Conservation (phyloP, 2,329 filamentous ascomycete genomes). For the Cercospora sp. region DNA sequence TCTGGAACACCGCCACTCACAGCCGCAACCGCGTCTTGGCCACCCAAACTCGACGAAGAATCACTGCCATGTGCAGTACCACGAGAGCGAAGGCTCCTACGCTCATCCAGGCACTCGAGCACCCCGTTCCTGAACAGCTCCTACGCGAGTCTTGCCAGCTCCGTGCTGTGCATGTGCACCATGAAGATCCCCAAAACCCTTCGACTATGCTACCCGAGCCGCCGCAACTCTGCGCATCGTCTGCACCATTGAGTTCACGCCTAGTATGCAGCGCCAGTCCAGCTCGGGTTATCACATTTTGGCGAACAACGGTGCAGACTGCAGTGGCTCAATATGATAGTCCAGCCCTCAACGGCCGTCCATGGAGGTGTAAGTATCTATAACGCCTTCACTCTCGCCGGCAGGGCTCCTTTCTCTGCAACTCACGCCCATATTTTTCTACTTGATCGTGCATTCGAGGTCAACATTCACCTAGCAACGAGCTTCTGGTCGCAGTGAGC, state of each 20-base stretch:
- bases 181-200: background rate
- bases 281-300: background rate
- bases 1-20: background rate
- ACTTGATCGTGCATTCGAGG: background rate
- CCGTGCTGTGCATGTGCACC: background rate
- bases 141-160: background rate
- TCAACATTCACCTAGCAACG: background rate
- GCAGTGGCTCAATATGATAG: constrained; percentile 3
- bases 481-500: background rate
- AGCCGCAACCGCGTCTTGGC: background rate
- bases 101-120: background rate
- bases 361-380: background rate
- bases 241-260: background rate
- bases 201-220: background rate
- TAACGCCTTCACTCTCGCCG: background rate
- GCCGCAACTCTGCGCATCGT: background rate
- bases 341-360: constrained; percentile 1
- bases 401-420: background rate
- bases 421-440: background rate
- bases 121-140: background rate
- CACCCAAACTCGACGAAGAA: background rate
- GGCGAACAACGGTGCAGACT: background rate
- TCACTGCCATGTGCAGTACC: background rate
- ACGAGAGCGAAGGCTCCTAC: background rate
- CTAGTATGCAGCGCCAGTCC: constrained; percentile 3